phyloP scores from a whole-genome alignment of 441 rosid genomes.

The Eruca vesicaria region DNA sequence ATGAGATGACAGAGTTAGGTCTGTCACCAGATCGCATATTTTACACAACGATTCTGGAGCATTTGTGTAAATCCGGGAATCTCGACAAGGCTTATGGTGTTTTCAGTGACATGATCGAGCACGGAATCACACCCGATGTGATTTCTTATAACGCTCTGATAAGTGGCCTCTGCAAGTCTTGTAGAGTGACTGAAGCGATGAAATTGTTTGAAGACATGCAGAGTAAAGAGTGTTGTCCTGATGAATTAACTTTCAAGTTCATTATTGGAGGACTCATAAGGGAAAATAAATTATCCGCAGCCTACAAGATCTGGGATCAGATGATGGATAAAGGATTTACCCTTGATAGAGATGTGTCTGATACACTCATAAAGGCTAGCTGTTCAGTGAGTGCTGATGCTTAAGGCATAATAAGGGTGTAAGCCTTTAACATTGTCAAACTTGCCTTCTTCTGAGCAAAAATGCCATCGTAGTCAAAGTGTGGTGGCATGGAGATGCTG shows the following conservation, averaged over 20 bases:
- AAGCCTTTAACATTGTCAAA: neutral
- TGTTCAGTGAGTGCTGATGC: constrained; percentile 27
- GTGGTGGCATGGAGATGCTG: constrained; percentile 28
- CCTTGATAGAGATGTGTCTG: constrained; percentile 75
- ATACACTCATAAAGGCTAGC: constrained; percentile 49
- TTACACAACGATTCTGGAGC: constrained; percentile 76
- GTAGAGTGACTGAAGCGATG: constrained; percentile 60
- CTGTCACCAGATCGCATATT: constrained; percentile 69
- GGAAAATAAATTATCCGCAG: constrained; percentile 57
- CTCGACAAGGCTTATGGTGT: constrained; percentile 55
- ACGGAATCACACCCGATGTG: constrained; percentile 70
- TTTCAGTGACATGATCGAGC: constrained; percentile 72
- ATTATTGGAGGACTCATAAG: constrained; percentile 70
- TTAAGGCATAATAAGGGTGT: constrained; percentile 11
- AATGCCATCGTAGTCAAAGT: constrained; percentile 6
- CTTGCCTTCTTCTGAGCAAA: constrained; percentile 16
- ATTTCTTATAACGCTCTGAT: constrained; percentile 81
- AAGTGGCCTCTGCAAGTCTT: constrained; percentile 69
- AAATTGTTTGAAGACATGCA: constrained; percentile 72
- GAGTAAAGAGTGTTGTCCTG: constrained; percentile 61
- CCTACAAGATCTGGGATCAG: constrained; percentile 87
- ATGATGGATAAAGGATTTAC: constrained; percentile 99
- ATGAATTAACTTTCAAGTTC: constrained; percentile 80
- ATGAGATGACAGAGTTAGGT: constrained; percentile 62
- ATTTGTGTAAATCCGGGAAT: constrained; percentile 73